Percentiles rank a stretch among this genome's conserved stretches.
These are phyloP conservation scores for Arthrocladium fulminans DNA, from an alignment of 2,329 filamentous ascomycete genomes.

Conservation along the genomic window DNA sequence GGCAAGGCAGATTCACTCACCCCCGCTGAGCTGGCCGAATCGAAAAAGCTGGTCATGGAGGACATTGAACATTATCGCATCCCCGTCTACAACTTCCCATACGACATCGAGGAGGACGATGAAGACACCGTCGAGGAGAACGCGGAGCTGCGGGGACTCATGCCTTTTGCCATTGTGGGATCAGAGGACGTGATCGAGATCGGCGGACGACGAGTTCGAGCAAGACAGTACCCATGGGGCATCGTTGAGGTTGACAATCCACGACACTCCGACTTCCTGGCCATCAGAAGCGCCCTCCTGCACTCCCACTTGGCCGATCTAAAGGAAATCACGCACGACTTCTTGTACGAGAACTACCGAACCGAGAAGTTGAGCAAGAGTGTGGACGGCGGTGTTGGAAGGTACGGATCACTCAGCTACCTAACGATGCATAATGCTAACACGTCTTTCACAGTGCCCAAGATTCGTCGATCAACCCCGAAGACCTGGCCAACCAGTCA, in stretches of 20 bases:
- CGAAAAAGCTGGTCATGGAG: constrained; percentile 99
- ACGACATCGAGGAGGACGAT: constrained; percentile 98
- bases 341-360: constrained; percentile 99
- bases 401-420: constrained; percentile 52
- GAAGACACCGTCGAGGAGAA: constrained; percentile 99
- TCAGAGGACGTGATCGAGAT: constrained; percentile 94
- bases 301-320: constrained; percentile 97
- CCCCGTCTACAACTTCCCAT: constrained; percentile 99
- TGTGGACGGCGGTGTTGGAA: constrained; percentile 79
- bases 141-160: constrained; percentile 88
- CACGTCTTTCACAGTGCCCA: constrained; percentile 30
- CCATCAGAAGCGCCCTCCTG: constrained; percentile 88
- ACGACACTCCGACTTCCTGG: constrained; percentile 95
- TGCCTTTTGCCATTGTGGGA: constrained; percentile 98
- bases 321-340: constrained; percentile 99
- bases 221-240: constrained; percentile 97
- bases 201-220: constrained; percentile 81
- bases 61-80: constrained; percentile 99
- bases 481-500: constrained; percentile 91
- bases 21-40: constrained; percentile 91
- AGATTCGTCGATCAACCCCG: constrained; percentile 92
- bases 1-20: constrained; percentile 97
- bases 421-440: constrained; percentile 17
- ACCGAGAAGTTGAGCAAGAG: constrained; percentile 99
- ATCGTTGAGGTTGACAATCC: constrained; percentile 99